Base-by-base conservation (phyloP, 192 early-diverging fungal species). In the Glomus cerebriforme region DNA sequence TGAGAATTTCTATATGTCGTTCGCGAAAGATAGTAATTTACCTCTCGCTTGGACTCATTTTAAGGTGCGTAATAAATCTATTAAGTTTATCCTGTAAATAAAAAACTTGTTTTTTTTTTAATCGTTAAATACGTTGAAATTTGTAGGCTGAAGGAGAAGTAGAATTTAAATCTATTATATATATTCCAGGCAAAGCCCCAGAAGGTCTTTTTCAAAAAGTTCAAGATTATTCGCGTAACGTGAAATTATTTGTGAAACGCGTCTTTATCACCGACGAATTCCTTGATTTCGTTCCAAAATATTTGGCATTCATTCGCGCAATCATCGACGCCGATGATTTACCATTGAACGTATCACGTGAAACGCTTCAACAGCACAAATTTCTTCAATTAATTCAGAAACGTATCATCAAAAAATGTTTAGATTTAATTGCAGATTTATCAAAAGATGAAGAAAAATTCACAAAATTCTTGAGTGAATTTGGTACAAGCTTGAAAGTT, bases 261-360 rank as follows among this genome's bases (percentile, higher is more conserved):
- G 96, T 99, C 15, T 97, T 99, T 83, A 98, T 99, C 79, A 98
- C 97, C 68, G 95, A 98, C 67, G 97, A 98, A 43, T 87, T 92
- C 49, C 39, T 76, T 19, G 93, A 95, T 45, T 92, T 99, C 70
- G 83, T 99, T 73, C 97, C 98, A 60, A 89, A 92, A 74, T 99
- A 92, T 90, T 88, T 99, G 29, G 87, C 87, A n/a, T 99, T 99
- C 86, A 76, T 99, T 80, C 92, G 93, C 85, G 98, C 94, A 49
- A 84, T 99, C 58, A 93, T 99, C 15, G 98, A 99, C 86, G 93
- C 95, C 1, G 97, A 98, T 82, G 97, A 99, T 80, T 85, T 98
- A 73, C 97, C 98, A n/a, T 86, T 99, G 64, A 98, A 98, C 77
- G 96, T 99, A 22, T 99, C 97, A 7, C 92, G 98, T 73, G 98